Conservation (phyloP, 805 yeast species). For the Cyberlindnera nakhonratchasimensis region DNA sequence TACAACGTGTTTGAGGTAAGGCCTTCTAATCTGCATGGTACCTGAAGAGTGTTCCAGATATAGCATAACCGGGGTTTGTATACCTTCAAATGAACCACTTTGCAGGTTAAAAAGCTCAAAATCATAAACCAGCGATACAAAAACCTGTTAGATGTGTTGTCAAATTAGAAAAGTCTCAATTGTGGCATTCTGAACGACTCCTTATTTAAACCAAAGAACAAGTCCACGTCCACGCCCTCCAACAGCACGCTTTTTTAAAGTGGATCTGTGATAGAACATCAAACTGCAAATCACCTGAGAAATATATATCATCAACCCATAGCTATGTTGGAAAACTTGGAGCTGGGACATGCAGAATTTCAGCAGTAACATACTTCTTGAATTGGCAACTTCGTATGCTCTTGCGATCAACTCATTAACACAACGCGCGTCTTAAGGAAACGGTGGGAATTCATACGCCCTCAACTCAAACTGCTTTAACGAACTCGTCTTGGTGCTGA, state of each 20-base stretch:
- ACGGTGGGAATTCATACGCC: no score
- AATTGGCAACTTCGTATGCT: no score
- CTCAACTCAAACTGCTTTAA: background rate
- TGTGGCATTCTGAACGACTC: background rate
- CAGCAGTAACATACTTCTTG: no score
- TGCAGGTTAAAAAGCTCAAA: background rate
- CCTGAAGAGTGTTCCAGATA: no score
- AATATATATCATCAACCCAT: no score
- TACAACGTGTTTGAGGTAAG: background rate
- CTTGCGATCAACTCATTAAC: no score
- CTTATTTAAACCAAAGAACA: background rate
- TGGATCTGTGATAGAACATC: background rate
- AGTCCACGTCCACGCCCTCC: constrained; percentile 3
- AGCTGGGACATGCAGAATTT: no score
- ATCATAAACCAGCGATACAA: background rate
- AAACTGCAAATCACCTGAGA: background rate
- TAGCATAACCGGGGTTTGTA: background rate
- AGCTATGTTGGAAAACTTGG: no score
- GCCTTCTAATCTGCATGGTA: background rate
- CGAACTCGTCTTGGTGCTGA: background rate
- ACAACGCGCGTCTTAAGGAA: no score
- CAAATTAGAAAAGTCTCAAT: constrained; percentile 1
- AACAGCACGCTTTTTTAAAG: background rate
- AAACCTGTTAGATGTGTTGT: background rate
- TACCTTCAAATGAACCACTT: background rate